These are phyloP conservation scores for Geotrichum phurueaensis DNA, from an alignment of 1,139 yeast species.

Conservation along the genomic window DNA sequence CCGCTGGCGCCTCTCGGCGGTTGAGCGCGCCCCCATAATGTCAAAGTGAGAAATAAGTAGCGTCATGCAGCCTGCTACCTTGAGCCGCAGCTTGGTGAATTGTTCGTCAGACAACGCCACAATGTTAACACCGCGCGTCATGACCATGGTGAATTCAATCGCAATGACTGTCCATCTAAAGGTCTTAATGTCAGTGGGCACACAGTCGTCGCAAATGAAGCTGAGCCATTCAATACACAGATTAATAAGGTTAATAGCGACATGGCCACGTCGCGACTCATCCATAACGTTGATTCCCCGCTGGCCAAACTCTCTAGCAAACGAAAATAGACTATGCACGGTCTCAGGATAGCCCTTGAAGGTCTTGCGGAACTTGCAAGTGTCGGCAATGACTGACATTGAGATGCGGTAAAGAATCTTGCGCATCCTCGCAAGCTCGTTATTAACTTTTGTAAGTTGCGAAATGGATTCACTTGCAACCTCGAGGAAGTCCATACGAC, in stretches of 20 bases:
- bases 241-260: conserved; percentile 67
- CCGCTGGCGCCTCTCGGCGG: conserved; percentile 50
- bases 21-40: conserved; percentile 95
- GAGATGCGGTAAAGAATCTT: conserved; percentile 66
- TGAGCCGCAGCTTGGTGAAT: conserved; percentile 63
- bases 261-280: conserved; percentile 57
- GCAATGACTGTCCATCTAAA: conserved; percentile 96
- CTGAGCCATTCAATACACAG: conserved; percentile 87
- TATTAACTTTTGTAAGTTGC: conserved; percentile 66
- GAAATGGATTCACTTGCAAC: conserved; percentile 56
- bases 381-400: conserved; percentile 59
- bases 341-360: conserved; percentile 56
- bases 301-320: conserved; percentile 79
- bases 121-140: conserved; percentile 86
- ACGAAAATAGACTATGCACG: conserved; percentile 68
- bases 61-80: conserved; percentile 94
- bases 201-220: conserved; percentile 89
- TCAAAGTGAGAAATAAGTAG: conserved; percentile 90
- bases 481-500: conserved; percentile 45
- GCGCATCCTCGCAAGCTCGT: conserved; percentile 62
- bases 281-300: conserved; percentile 63
- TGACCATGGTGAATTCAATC: conserved; percentile 90
- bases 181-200: conserved; percentile 83
- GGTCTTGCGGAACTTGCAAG: conserved; percentile 44
- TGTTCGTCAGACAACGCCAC: conserved; percentile 73